phyloP scores from a whole-genome alignment of 1,284 basidiomycete species.

The Cutaneotrichosporon spelunceum region DNA sequence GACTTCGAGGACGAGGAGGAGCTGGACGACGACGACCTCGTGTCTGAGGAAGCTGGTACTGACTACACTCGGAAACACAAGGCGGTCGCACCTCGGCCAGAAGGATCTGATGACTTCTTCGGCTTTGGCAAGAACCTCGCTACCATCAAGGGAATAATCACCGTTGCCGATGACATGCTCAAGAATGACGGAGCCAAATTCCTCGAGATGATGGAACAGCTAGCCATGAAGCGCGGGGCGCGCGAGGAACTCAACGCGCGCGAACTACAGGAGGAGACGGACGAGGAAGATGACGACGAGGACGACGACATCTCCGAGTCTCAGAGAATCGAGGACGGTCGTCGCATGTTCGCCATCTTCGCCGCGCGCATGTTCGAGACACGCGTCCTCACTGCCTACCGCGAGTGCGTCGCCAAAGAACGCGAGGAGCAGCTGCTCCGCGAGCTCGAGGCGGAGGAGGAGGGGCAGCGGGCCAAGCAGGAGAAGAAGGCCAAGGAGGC shows the following conservation, averaged over 20 bases:
- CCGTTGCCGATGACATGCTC: conserved; percentile 96
- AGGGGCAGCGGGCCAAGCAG: conserved; percentile 73
- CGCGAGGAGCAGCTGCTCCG: conserved; percentile 79
- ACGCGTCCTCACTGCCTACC: conserved; percentile 86
- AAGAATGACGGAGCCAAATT: conserved; percentile 99
- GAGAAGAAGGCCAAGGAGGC: conserved; percentile 93
- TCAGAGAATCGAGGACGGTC: conserved; percentile 97
- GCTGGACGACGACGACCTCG: conserved; percentile 62
- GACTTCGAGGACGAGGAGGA: conserved; percentile 52
- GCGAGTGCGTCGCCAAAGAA: conserved; percentile 87
- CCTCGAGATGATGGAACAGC: conserved; percentile 99
- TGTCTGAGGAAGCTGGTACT: conserved; percentile 64
- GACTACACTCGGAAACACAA: conserved; percentile 27
- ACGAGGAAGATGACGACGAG: conserved; percentile 54
- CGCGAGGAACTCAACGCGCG: conserved; percentile 71
- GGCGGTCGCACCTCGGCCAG: conserved; percentile 31
- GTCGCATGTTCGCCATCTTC: conserved; percentile 99
- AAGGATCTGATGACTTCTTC: conserved; percentile 64
- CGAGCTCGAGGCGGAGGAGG: conserved; percentile 87
- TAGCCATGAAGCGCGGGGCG: conserved; percentile 88
- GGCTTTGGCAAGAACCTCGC: conserved; percentile 74
- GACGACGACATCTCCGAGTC: conserved; percentile 53
- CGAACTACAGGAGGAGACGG: conserved; percentile 64
- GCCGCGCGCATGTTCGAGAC: conserved; percentile 99
- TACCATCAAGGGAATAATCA: conserved; percentile 88